A percentile compares a stretch with the other conserved stretches of the same genome.
Conservation (phyloP, 2,329 filamentous ascomycete species). For the Stenocarpella maydis region DNA sequence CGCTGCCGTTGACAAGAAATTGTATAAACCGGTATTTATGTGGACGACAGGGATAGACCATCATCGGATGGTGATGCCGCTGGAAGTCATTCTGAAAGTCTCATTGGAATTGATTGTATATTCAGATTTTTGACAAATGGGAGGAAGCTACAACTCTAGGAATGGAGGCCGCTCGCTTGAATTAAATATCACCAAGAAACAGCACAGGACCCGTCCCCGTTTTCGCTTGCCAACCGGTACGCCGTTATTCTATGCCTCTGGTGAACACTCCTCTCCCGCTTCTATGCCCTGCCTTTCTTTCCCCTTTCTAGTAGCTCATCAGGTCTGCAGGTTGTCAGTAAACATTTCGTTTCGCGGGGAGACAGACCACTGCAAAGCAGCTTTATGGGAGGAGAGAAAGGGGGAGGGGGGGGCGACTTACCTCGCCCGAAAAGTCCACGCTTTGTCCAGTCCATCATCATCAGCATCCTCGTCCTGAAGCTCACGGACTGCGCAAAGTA, state of each 20-base stretch:
- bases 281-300: not conserved
- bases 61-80: too few relatives aligned
- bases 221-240: constrained; percentile 22
- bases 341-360: not conserved
- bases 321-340: constrained; percentile 42
- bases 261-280: not conserved
- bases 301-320: constrained; percentile 45
- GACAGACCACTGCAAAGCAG: not conserved
- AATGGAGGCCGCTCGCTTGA: not conserved
- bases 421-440: constrained; percentile 93
- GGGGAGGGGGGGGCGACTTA: constrained; percentile 54
- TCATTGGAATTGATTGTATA: not conserved
- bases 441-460: constrained; percentile 99
- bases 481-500: constrained; percentile 99
- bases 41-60: not conserved
- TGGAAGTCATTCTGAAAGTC: not conserved
- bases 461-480: constrained; percentile 82
- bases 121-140: not conserved
- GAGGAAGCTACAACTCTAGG: not conserved
- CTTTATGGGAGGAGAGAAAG: not conserved
- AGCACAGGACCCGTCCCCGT: not conserved
- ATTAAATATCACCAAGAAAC: not conserved
- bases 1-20: too few relatives aligned
- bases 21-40: too few relatives aligned
- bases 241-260: constrained; percentile 14